Conservation (phyloP, 176 grass and related monocot genomes). For the Raddia guianensis region DNA sequence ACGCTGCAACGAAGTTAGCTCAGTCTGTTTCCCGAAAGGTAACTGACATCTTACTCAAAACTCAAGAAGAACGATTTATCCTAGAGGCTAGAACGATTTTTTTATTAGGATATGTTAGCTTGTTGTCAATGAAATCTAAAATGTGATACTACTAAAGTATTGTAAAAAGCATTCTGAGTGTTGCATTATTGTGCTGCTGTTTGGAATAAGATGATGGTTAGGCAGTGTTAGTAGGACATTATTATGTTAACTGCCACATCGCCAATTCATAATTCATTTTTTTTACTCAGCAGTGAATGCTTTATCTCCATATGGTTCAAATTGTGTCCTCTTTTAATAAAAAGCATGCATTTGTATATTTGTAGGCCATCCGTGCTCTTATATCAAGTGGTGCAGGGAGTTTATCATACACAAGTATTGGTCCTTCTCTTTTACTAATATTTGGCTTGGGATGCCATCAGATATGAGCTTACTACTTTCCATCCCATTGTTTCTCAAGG, state of each 20-base stretch:
- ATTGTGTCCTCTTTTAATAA: slow-evolving; percentile 5
- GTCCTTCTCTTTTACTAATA: slow-evolving; percentile 21
- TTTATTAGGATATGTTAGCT: slow-evolving; percentile 23
- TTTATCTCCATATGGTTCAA: slow-evolving; percentile 1
- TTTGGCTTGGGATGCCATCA: slow-evolving; percentile 9
- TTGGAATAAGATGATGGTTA: background rate
- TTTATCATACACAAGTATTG: slow-evolving; percentile 66
- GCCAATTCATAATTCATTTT: background rate
- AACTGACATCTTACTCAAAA: slow-evolving; percentile 27
- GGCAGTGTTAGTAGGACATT: slow-evolving; percentile 3
- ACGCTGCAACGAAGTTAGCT: slow-evolving; percentile 64
- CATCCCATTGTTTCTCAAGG: slow-evolving; percentile 49
- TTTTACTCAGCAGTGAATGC: background rate
- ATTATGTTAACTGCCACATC: background rate
- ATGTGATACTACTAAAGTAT: background rate
- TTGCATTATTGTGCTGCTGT: background rate
- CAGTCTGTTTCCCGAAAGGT: slow-evolving; percentile 89
- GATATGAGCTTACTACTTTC: slow-evolving; percentile 29
- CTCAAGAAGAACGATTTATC: slow-evolving; percentile 3
- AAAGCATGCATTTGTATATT: slow-evolving; percentile 36
- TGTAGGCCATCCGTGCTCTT: slow-evolving; percentile 79
- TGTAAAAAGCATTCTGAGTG: background rate
- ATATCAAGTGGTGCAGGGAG: slow-evolving; percentile 90
- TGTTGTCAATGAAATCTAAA: background rate
- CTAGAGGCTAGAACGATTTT: slow-evolving; percentile 11